These are phyloP conservation scores for Gelatoporia subvermispora DNA, from an alignment of 768 basidiomycete species.

Conservation along the genomic window DNA sequence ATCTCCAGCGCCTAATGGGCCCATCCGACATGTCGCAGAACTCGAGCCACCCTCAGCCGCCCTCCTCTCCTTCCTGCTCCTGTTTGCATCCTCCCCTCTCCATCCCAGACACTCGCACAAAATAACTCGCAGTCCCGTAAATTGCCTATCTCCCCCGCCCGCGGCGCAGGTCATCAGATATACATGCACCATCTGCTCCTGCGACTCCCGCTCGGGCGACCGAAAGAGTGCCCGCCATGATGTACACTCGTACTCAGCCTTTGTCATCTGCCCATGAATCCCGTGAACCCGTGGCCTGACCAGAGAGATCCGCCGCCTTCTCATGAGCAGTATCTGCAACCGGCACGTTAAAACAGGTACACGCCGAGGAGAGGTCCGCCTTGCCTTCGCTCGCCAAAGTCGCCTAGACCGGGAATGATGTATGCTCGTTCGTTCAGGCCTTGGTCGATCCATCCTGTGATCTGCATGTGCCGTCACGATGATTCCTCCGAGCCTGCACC, in stretches of 20 bases:
- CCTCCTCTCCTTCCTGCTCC: too few species aligned
- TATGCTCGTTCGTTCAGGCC: constrained; percentile 89
- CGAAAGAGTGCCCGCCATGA: neutral
- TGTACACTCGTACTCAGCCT: neutral
- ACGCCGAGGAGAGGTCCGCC: constrained; percentile 1
- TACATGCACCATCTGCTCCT: neutral
- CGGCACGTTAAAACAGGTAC: neutral
- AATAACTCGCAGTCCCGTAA: neutral
- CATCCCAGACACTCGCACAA: too few species aligned
- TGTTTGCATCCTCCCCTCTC: too few species aligned
- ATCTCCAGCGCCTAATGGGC: neutral
- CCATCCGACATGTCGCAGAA: neutral
- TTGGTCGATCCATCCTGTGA: constrained; percentile 94
- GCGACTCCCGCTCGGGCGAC: neutral
- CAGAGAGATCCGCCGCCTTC: too few species aligned
- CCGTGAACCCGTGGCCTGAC: too few species aligned
- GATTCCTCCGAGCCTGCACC: neutral
- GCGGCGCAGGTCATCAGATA: neutral
- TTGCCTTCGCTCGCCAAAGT: constrained; percentile 89
- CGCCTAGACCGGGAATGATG: constrained; percentile 93
- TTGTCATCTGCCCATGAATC: too few species aligned
- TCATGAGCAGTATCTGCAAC: constrained; percentile 13
- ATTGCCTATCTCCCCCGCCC: neutral
- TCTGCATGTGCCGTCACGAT: constrained; percentile 38
- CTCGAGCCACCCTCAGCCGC: too few species aligned